Base-by-base conservation (phyloP, 352 stramenopile genomes). In the Pythium rhizo-oryzae region DNA sequence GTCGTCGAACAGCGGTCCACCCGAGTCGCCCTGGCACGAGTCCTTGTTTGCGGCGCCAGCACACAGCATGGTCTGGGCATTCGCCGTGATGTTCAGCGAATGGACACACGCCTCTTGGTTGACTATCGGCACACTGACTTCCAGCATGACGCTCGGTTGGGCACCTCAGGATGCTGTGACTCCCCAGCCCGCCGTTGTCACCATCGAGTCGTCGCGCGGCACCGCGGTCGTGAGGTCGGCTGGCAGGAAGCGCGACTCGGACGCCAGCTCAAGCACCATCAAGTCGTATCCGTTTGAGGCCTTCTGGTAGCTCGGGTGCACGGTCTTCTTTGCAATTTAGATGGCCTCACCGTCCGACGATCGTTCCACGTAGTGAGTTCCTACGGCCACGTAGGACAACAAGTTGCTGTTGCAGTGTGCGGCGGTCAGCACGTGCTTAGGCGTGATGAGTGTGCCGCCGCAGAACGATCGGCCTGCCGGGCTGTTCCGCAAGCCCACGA, bases 381-480 rank as follows among this genome's bases (percentile, higher is more conserved):
- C 81, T 16, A 88, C 69, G 0, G 78, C 79, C 1, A 83, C 79
- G 72, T 84, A 84, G 13, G 70, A 67, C 49, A 82, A 39, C 33
- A 11, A 78, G 39, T 62, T 60, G 23, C 68, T 76, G 55, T 52
- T 57, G 68, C 81, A 91, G 62, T 93, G 82, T 0, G 81, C 81
- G 1, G 81, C 84, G 11, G 80, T 89, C 43, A 93, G 75, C n/a
- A 89, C 70, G 46, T 86, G 78, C 46, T 70, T 86, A 23, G 79
- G 75, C 15, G 81, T 82, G 65, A 93, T 89, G 57, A 93, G 81
- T 30, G 77, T 87, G 25, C 79, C 82, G 30, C 80, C 80, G 54
- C 85, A 93, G 51, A 84, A 83, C 47, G 71, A 69, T 24, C 61
- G 74, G 25, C 68, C 79, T 18, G 69, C 64, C 8, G 58, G 60